Evolutionary conservation across 169 alveolate genomes (phyloP).

Genomic region (Babesia ovis): DNA sequence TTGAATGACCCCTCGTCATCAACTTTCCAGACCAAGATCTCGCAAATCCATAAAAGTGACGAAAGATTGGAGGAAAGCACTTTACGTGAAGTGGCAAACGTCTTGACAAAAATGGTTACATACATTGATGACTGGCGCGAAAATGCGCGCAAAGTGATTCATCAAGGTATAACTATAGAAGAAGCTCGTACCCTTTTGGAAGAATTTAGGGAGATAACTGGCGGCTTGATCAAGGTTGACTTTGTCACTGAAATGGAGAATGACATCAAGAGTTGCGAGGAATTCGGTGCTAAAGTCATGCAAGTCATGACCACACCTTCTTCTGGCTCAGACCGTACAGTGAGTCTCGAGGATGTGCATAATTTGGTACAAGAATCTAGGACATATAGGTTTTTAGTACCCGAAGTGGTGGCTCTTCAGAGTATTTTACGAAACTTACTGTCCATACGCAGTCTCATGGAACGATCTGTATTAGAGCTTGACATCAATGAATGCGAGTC

Average conservation of each 20-base stretch:
- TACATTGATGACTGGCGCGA: conserved; percentile 52
- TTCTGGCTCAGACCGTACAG: conserved; percentile 34
- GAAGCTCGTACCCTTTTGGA: conserved; percentile 51
- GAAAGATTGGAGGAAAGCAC: conserved; percentile 15
- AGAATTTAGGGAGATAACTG: conserved; percentile 33
- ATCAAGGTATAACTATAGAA: conserved; percentile 30
- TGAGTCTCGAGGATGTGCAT: conserved; percentile 39
- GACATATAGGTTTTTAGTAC: conserved; percentile 22
- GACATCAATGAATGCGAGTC: conserved; percentile 38
- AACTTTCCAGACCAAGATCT: not conserved
- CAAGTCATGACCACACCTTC: conserved; percentile 19
- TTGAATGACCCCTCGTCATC: not conserved
- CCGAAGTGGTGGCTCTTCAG: conserved; percentile 47
- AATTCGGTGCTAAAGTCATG: conserved; percentile 30
- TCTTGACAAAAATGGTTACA: conserved; percentile 9
- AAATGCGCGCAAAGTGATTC: conserved; percentile 2
- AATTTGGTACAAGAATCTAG: conserved; percentile 35
- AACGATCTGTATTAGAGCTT: conserved; percentile 38
- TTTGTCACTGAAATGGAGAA: conserved; percentile 31
- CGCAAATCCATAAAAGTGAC: conserved; percentile 11
- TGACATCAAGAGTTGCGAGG: conserved; percentile 47
- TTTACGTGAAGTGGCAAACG: conserved; percentile 12
- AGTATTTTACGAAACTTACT: conserved; percentile 32
- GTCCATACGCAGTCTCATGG: conserved; percentile 44
- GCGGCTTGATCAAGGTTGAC: conserved; percentile 36